Conservation (phyloP, 2,329 filamentous ascomycete species). For the Berkeleyomyces basicola region DNA sequence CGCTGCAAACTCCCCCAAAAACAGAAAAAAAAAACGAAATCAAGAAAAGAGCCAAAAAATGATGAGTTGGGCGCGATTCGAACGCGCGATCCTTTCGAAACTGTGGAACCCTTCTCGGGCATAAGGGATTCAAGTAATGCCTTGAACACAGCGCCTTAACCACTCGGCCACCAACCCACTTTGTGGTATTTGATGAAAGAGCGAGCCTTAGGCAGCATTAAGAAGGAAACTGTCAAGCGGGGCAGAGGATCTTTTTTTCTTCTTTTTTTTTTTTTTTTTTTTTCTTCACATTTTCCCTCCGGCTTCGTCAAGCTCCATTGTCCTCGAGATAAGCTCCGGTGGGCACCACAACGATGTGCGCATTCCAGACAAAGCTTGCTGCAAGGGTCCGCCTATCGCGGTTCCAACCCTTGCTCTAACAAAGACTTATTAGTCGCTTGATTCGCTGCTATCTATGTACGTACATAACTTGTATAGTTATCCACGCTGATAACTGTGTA, state of each 20-base stretch:
- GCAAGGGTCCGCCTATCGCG: not conserved
- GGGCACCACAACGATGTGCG: not conserved
- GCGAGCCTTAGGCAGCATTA: too few species aligned
- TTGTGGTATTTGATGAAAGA: not conserved
- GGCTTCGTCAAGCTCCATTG: too few species aligned
- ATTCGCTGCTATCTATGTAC: too few species aligned
- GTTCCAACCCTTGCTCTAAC: not conserved
- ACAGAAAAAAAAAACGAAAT: not conserved
- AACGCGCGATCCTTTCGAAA: slow-evolving; percentile 14
- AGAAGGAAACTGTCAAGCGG: too few species aligned
- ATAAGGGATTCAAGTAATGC: slow-evolving; percentile 13
- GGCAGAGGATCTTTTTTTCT: too few species aligned
- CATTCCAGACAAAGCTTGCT: not conserved
- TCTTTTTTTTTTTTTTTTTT: too few species aligned
- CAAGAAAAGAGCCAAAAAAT: slow-evolving; percentile 8
- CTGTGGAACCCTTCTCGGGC: slow-evolving; percentile 14
- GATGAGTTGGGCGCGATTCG: slow-evolving; percentile 14
- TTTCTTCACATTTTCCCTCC: too few species aligned
- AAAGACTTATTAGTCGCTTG: not conserved
- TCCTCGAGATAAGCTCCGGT: not conserved
- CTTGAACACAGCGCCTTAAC: slow-evolving; percentile 10
- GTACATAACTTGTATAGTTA: too few species aligned
- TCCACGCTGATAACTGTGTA: not conserved
- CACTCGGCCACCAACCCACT: slow-evolving; percentile 12
- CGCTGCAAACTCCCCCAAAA: too few species aligned